A percentile compares a stretch with the other conserved stretches of the same genome.
Evolutionary conservation across 176 grass and related monocot species (phyloP).

Genomic region (Poa pratensis): DNA sequence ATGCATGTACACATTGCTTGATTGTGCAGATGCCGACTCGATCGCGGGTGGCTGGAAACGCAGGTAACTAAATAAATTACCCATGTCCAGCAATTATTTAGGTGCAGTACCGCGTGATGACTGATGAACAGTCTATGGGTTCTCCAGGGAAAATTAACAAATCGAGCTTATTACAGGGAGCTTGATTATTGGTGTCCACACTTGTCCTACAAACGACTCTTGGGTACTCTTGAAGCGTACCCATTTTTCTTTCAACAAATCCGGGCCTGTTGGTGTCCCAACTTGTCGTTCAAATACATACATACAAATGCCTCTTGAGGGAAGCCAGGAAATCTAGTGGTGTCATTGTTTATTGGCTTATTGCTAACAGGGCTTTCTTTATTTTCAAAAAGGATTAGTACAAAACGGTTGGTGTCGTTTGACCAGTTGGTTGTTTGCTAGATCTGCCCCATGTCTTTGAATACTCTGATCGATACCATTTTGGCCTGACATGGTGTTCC

Average conservation of each 20-base stretch:
- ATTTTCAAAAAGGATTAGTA: background rate
- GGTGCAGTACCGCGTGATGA: no score
- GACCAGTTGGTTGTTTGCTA: background rate
- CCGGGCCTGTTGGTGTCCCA: background rate
- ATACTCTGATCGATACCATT: background rate
- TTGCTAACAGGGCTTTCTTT: background rate
- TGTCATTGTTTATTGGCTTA: background rate
- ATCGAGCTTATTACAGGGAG: no score
- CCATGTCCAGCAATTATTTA: no score
- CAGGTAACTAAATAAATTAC: no score
- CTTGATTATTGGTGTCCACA: background rate
- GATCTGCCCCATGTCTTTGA: background rate
- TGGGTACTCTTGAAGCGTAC: background rate
- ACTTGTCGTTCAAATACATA: background rate
- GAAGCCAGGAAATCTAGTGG: background rate
- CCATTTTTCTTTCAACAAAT: background rate
- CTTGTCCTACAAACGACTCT: background rate
- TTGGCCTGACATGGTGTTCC: background rate
- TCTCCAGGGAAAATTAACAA: no score
- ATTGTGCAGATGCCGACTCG: background rate
- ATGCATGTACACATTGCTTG: background rate
- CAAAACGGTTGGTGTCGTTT: background rate
- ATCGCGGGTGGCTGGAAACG: no score
- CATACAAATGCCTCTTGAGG: background rate
- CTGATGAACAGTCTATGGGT: no score